These are phyloP conservation scores for Coemansia reversa DNA, from an alignment of 192 early-diverging fungal genomes.

Conservation along the genomic window DNA sequence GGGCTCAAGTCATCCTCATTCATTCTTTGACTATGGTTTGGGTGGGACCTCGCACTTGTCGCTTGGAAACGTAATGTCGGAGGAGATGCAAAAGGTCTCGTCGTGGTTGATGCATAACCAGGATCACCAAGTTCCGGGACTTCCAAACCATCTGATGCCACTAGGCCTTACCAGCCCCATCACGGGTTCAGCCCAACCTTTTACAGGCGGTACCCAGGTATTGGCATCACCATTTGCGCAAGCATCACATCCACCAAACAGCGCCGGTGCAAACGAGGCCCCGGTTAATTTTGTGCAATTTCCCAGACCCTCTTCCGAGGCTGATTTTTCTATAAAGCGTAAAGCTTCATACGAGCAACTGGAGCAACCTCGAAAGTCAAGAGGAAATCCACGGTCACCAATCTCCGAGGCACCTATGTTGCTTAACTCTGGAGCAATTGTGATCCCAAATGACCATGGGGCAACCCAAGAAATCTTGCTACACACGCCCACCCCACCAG, in stretches of 20 bases:
- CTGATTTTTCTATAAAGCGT: constrained; percentile 44
- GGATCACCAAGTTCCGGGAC: constrained; percentile 15
- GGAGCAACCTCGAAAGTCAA: constrained; percentile 35
- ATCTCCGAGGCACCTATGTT: constrained; percentile 16
- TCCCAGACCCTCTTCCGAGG: constrained; percentile 32
- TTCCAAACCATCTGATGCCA: background rate
- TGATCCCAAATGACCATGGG: background rate
- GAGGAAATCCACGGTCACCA: constrained; percentile 35
- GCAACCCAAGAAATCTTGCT: background rate
- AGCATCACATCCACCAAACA: background rate
- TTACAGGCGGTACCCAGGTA: background rate
- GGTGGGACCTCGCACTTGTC: constrained; percentile 43
- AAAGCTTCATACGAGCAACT: constrained; percentile 46
- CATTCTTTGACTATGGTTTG: constrained; percentile 45
- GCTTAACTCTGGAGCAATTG: background rate
- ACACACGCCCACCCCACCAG: constrained; percentile 6
- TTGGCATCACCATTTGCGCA: constrained; percentile 3
- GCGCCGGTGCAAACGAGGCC: background rate
- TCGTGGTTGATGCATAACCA: constrained; percentile 53
- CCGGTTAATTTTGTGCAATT: constrained; percentile 8
- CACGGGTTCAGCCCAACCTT: background rate
- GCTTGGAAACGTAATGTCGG: constrained; percentile 47
- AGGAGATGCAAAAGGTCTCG: constrained; percentile 50
- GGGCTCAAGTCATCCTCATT: constrained; percentile 17
- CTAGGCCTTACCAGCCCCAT: background rate